Evolutionary conservation across 495 filamentous ascomycete genomes (phyloP).

Genomic region (Lophiostoma macrostomum): DNA sequence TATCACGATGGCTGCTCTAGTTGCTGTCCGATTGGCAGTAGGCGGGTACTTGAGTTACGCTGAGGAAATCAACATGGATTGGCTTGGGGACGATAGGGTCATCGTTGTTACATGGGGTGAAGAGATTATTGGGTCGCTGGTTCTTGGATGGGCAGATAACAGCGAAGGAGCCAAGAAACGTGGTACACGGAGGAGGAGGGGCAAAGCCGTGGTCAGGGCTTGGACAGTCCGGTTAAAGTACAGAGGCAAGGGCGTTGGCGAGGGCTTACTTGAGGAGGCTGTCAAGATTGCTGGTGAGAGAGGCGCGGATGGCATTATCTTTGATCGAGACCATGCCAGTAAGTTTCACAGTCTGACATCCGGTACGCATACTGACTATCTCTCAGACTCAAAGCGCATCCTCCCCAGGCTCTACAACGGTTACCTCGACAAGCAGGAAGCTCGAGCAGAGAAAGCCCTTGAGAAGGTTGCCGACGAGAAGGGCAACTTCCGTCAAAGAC

Average conservation of each 20-base stretch:
- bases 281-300: constrained; percentile 56
- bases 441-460: constrained; percentile 50
- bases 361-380: constrained; percentile 6
- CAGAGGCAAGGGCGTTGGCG: constrained; percentile 64
- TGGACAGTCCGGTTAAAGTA: constrained; percentile 72
- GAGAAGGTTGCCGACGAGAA: constrained; percentile 40
- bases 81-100: constrained; percentile 48
- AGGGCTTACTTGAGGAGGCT: constrained; percentile 63
- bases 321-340: constrained; percentile 65
- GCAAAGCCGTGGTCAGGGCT: constrained; percentile 57
- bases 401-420: constrained; percentile 59
- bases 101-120: constrained; percentile 55
- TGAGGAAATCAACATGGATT: constrained; percentile 52
- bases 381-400: constrained; percentile 54
- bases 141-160: constrained; percentile 47
- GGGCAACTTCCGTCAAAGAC: constrained; percentile 32
- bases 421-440: constrained; percentile 56
- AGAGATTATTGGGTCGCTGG: constrained; percentile 55
- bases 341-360: constrained; percentile 25
- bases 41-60: constrained; percentile 52
- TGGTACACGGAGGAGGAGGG: constrained; percentile 19
- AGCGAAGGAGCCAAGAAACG: constrained; percentile 46
- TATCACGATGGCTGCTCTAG: constrained; percentile 47
- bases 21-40: constrained; percentile 42
- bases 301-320: constrained; percentile 59